Evolutionary conservation across 106 monocot species (phyloP).

Genomic region (Xerophyta viscosa): DNA sequence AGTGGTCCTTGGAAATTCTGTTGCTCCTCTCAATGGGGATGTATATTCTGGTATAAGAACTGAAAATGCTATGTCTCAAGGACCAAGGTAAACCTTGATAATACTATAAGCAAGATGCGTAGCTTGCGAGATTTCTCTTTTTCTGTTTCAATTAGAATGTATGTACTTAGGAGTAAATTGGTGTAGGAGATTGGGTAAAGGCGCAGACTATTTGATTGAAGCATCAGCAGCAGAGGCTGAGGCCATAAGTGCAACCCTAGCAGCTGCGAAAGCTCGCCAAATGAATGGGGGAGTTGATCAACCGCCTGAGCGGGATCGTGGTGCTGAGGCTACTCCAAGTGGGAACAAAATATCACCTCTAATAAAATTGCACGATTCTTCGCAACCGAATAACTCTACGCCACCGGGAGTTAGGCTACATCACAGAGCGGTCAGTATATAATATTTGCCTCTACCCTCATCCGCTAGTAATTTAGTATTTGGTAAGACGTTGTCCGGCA

Average conservation of each 20-base stretch:
- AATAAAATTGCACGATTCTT: constrained; percentile 59
- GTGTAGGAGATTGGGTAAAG: constrained; percentile 77
- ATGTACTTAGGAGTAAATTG: constrained; percentile 20
- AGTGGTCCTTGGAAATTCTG: constrained; percentile 86
- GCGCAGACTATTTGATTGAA: constrained; percentile 90
- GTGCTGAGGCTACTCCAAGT: constrained; percentile 61
- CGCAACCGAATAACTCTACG: constrained; percentile 30
- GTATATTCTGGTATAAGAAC: constrained; percentile 86
- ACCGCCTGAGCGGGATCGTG: constrained; percentile 47
- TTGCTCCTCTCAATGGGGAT: constrained; percentile 93
- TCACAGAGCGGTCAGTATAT: constrained; percentile 83
- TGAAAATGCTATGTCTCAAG: constrained; percentile 89
- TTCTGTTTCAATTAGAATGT: too few species aligned
- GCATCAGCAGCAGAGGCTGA: constrained; percentile 98
- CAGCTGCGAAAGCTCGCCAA: constrained; percentile 97
- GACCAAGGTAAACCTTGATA: constrained; percentile 65
- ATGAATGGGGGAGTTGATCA: constrained; percentile 65
- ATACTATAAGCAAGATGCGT: too few species aligned
- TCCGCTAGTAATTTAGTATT: too few species aligned
- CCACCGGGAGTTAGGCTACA: constrained; percentile 81
- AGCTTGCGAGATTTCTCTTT: too few species aligned
- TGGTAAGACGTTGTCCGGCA: too few species aligned
- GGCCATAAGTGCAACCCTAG: constrained; percentile 93
- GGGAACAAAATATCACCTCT: constrained; percentile 49
- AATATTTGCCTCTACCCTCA: neutral